Evolutionary conservation across 768 basidiomycete species (phyloP), one percentile per base, ranked within the genome.

Genomic region (Fomitopsis serialis): DNA sequence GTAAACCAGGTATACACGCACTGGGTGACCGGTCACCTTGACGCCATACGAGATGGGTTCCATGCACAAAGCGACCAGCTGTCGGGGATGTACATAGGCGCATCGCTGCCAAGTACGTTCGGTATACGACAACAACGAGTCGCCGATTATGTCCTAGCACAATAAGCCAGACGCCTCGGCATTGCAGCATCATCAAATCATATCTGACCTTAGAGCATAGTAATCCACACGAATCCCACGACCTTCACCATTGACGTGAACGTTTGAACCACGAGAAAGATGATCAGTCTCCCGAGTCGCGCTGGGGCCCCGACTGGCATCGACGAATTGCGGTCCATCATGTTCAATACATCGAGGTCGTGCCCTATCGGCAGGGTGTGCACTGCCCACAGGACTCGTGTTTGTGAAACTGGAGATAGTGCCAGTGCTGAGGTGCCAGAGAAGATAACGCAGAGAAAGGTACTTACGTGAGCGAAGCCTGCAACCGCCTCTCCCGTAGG

Each of bases 301-400:
- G 85, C 59, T 79, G 78, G 64, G 95, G 91, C 0, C 87, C 91
- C 11, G n/a, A n/a, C 95, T 81, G 2, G 96, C 96, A 64, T 91
- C 89, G 17, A 89, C 92, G 77, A 99, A 83, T n/a, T n/a, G 45
- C 96, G 86, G 68, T 92, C 81, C 96, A 99, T 99, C 93, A 98
- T 98, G 72, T 98, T 96, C 83, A 89, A 92, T n/a, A n/a, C 90
- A 99, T 92, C 96, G 96, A 98, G 0, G 93, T 97, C 2, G 96
- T 98, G 35, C 94, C 93, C 64, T 94, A 90, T 58, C 92, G 75
- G 68, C 93, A 96, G 3, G 94, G 93, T 10, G 93, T 95, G 63
- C 95, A 98, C 67, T 98, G 96, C 13, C 96, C 95, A 61, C 95
- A 98, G 1, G 93, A 96, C 67, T 98, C 96, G 72, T 98, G 96